Conservation (phyloP, 2,329 filamentous ascomycete genomes). For the Purpureocillium takamizusanense region DNA sequence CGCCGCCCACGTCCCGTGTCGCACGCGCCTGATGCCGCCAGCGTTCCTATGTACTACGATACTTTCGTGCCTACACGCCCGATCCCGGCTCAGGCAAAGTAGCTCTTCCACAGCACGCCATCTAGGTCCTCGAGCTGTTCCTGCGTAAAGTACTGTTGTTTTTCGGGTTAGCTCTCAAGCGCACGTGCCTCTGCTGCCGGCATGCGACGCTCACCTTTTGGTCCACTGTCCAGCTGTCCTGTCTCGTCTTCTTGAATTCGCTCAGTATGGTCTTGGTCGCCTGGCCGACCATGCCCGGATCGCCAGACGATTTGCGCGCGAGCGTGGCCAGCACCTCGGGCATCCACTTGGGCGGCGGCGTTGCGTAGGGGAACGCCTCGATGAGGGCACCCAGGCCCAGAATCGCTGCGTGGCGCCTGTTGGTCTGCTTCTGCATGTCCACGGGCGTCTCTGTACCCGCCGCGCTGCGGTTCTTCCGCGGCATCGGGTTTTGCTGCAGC, state of each 20-base stretch:
- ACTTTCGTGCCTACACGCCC: too few species aligned
- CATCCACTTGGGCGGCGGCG: conserved; percentile 88
- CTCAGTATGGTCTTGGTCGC: conserved; percentile 89
- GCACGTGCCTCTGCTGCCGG: conserved; percentile 16
- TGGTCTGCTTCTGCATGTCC: conserved; percentile 66
- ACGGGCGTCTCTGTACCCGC: conserved; percentile 61
- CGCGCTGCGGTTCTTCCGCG: conserved; percentile 54
- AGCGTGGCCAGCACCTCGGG: conserved; percentile 82
- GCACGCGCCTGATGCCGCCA: too few species aligned
- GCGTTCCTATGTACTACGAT: too few species aligned
- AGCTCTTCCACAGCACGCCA: conserved; percentile 98
- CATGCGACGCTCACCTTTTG: conserved; percentile 66
- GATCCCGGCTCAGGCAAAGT: conserved; percentile 62
- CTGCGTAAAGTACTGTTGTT: conserved; percentile 64
- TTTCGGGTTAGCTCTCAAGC: too few species aligned
- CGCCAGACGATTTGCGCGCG: conserved; percentile 75
- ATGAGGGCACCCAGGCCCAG: conserved; percentile 84
- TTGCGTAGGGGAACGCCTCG: conserved; percentile 92
- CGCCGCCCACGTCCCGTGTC: too few species aligned
- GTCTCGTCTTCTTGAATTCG: conserved; percentile 98
- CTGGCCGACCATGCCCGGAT: conserved; percentile 88
- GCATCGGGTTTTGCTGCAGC: conserved; percentile 78
- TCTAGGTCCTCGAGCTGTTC: conserved; percentile 94
- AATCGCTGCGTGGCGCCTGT: conserved; percentile 82
- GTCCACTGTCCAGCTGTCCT: conserved; percentile 97